A percentile compares a stretch with the other conserved stretches of the same genome.
Evolutionary conservation across 1,139 yeast species (phyloP).

Genomic region (Yamadazyma diddensiae): DNA sequence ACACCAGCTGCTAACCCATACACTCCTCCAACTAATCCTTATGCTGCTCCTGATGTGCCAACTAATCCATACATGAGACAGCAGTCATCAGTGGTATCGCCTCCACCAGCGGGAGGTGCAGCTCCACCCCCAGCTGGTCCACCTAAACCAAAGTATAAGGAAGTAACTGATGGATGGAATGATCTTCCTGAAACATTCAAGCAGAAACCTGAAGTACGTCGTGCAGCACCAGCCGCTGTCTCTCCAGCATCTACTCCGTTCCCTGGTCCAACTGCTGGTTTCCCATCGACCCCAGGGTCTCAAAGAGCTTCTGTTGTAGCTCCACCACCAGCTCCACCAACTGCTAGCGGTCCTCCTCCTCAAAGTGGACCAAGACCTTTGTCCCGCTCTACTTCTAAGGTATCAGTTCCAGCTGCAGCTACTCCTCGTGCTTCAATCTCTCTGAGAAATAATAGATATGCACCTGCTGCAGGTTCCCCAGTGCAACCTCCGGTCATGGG

Average conservation of each 20-base stretch:
- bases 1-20: slow-evolving; percentile 4
- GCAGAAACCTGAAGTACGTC: slow-evolving; percentile 45
- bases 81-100: slow-evolving; percentile 6
- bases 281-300: slow-evolving; percentile 10
- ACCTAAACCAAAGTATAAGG: slow-evolving; percentile 41
- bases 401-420: slow-evolving; percentile 18
- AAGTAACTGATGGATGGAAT: slow-evolving; percentile 87
- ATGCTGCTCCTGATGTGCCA: no score
- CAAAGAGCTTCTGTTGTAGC: slow-evolving; percentile 15
- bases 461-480: slow-evolving; percentile 16
- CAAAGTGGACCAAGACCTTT: slow-evolving; percentile 30
- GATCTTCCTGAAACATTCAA: slow-evolving; percentile 77
- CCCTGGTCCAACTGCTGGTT: slow-evolving; percentile 16
- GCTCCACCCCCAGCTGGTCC: slow-evolving; percentile 28
- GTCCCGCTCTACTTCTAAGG: slow-evolving; percentile 28
- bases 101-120: slow-evolving; percentile 7
- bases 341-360: slow-evolving; percentile 6
- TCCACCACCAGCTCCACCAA: slow-evolving; percentile 5
- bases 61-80: no score
- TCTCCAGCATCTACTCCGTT: slow-evolving; percentile 22
- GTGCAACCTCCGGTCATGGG: slow-evolving; percentile 5
- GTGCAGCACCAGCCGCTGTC: slow-evolving; percentile 46
- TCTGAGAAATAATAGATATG: no score
- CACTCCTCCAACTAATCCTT: slow-evolving; percentile 15
- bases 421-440: slow-evolving; percentile 6